These are phyloP conservation scores for Pythium pyrilobum DNA, from an alignment of 352 stramenopile genomes.

Conservation along the genomic window DNA sequence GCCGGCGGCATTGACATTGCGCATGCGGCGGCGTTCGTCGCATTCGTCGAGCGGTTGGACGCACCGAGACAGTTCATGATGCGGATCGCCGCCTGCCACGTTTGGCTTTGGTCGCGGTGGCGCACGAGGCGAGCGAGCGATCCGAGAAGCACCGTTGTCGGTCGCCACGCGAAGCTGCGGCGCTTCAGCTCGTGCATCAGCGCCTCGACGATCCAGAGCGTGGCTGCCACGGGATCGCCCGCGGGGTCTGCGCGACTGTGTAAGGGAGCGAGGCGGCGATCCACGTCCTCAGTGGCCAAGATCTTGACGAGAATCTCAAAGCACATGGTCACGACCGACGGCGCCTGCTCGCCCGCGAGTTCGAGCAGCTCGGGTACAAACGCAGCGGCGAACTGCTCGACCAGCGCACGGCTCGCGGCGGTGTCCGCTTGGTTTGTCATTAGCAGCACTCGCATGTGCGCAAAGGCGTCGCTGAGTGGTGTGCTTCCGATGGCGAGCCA, in stretches of 20 bases:
- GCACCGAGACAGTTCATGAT: constrained; percentile 36
- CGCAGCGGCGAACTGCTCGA: constrained; percentile 7
- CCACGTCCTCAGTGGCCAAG: constrained; percentile 4
- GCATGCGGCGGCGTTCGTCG: background rate
- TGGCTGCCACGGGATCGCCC: constrained; percentile 20
- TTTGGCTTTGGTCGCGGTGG: constrained; percentile 21
- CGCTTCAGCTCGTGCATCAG: constrained; percentile 26
- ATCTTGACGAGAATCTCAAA: constrained; percentile 33
- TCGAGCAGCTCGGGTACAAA: constrained; percentile 8
- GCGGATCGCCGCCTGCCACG: constrained; percentile 36
- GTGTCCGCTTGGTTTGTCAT: background rate
- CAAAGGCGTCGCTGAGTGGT: background rate
- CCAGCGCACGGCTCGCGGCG: background rate
- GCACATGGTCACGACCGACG: constrained; percentile 14
- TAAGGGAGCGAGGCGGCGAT: too few species aligned
- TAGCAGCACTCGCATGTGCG: background rate
- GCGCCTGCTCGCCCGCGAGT: background rate
- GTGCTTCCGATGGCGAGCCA: constrained; percentile 9
- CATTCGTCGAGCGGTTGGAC: constrained; percentile 3
- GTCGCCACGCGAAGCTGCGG: constrained; percentile 22
- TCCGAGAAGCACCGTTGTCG: constrained; percentile 26
- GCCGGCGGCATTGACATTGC: background rate
- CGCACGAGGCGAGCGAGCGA: constrained; percentile 33
- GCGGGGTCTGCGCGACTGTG: background rate
- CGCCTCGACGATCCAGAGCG: constrained; percentile 37